These are phyloP conservation scores for Aspergillus mulundensis DNA, from an alignment of 495 filamentous ascomycete genomes.

Conservation along the genomic window DNA sequence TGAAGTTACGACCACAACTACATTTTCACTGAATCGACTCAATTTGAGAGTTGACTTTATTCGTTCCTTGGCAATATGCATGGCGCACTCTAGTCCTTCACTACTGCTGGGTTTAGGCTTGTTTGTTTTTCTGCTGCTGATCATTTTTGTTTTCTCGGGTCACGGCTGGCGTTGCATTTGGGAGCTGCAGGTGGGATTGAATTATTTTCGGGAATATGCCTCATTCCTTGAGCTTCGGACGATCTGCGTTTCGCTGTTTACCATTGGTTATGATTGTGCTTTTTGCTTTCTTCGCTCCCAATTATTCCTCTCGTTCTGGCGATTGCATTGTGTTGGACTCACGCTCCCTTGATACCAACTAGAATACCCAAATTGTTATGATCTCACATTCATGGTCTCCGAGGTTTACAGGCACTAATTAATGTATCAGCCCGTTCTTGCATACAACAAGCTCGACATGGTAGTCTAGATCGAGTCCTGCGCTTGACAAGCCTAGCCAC, in stretches of 20 bases:
- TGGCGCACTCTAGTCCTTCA: slow-evolving; percentile 1
- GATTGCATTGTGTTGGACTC: background rate
- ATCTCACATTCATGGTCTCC: background rate
- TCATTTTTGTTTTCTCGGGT: background rate
- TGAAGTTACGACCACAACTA: background rate
- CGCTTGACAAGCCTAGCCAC: too few species aligned
- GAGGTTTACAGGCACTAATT: too few species aligned
- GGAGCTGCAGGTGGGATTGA: background rate
- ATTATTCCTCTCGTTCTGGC: background rate
- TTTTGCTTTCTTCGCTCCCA: background rate
- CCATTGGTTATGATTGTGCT: background rate
- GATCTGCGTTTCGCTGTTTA: background rate
- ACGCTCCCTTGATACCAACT: background rate
- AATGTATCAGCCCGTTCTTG: too few species aligned
- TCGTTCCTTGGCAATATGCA: background rate
- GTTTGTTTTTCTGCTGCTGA: background rate
- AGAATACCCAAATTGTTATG: background rate
- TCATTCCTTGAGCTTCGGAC: background rate
- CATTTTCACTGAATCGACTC: background rate
- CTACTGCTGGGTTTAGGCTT: background rate
- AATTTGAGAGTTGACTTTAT: background rate
- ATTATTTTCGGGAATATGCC: background rate
- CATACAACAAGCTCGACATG: too few species aligned
- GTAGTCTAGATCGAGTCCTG: too few species aligned
- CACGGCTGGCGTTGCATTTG: background rate